These are phyloP conservation scores for Colletotrichum spinosum DNA, from an alignment of 2,329 filamentous ascomycete genomes.

Conservation along the genomic window DNA sequence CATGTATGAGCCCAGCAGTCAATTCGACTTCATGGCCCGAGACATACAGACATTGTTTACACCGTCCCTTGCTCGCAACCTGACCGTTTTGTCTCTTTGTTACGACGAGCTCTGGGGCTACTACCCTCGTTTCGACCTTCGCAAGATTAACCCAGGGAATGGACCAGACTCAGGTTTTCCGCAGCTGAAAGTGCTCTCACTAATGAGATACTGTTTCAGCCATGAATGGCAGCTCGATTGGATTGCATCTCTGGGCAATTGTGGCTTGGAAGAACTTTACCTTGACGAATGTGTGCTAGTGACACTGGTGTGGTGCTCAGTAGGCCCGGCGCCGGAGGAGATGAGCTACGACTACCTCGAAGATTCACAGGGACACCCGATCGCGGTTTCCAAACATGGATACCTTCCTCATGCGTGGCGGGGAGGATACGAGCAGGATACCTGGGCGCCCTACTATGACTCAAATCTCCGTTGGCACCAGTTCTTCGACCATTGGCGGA, in stretches of 20 bases:
- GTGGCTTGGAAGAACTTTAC: slow-evolving; percentile 53
- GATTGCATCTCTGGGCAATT: slow-evolving; percentile 53
- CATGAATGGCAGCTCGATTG: slow-evolving; percentile 60
- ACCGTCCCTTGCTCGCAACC: slow-evolving; percentile 29
- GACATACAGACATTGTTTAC: slow-evolving; percentile 43
- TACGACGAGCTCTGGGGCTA: slow-evolving; percentile 52
- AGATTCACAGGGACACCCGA: background rate
- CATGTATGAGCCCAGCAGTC: background rate
- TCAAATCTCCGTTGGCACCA: slow-evolving; percentile 12
- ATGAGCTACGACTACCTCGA: background rate
- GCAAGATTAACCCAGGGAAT: slow-evolving; percentile 27
- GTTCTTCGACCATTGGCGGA: slow-evolving; percentile 14
- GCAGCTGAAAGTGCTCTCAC: slow-evolving; percentile 50
- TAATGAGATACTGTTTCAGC: slow-evolving; percentile 56
- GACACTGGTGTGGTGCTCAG: background rate
- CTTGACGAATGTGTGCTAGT: slow-evolving; percentile 52
- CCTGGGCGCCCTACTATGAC: background rate
- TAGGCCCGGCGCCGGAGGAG: background rate
- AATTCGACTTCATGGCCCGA: slow-evolving; percentile 28
- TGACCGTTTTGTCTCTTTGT: slow-evolving; percentile 54
- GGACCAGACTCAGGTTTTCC: slow-evolving; percentile 44
- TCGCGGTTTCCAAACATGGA: background rate
- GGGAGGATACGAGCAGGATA: background rate
- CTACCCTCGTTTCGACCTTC: slow-evolving; percentile 52
- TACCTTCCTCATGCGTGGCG: slow-evolving; percentile 7